Base-by-base conservation (phyloP, 208 protist species). In the Phytomonas sp. region DNA sequence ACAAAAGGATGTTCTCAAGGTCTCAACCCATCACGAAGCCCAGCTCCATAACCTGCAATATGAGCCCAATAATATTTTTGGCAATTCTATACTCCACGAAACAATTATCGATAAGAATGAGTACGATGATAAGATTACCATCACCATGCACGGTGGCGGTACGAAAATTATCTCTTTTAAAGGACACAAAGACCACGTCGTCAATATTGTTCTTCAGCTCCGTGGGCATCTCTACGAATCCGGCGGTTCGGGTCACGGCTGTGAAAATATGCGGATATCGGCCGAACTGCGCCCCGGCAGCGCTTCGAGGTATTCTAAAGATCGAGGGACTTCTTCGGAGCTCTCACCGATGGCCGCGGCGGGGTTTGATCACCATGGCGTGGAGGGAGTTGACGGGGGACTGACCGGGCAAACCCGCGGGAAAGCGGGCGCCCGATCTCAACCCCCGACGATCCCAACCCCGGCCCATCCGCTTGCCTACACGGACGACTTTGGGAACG, bases 161-260 rank as follows among this genome's bases (percentile, higher is more conserved):
- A 67, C 71, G 64, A 86, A 70, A 0, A 67, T 85, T 0, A 63
- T 87, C 0, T 52, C 80, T 69, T 82, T 88, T 49, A 63, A 61
- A 29, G 76, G 64, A 12, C 31, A 77, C 40, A 63, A 69, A 23
- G 67, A 69, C 11, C 63, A 87, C 63, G 73, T 69, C n/a, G 62
- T 91, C 52, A 79, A 74, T 16, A 65, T 80, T 2, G 74, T 88
- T 11, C 68, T 85, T 32, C 84, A 90, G 63, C 72, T 89, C 8
- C 70, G 68, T 16, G 71, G 79, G 6, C 40, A 79, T 29, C 84
- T 76, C 34, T 93, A 86, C 62, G 76, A 88, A 49, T 29, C 52
- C 0, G 29, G 30, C 2, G 80, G 89, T 8, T 70, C 52, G 0
- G 32, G 19, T 0, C 19, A 60, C 37, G 88, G 88, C 75, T 89